Percentiles rank a stretch among this genome's conserved stretches.
phyloP scores from a whole-genome alignment of 2,329 filamentous ascomycete genomes.

The Zalaria sp. region DNA sequence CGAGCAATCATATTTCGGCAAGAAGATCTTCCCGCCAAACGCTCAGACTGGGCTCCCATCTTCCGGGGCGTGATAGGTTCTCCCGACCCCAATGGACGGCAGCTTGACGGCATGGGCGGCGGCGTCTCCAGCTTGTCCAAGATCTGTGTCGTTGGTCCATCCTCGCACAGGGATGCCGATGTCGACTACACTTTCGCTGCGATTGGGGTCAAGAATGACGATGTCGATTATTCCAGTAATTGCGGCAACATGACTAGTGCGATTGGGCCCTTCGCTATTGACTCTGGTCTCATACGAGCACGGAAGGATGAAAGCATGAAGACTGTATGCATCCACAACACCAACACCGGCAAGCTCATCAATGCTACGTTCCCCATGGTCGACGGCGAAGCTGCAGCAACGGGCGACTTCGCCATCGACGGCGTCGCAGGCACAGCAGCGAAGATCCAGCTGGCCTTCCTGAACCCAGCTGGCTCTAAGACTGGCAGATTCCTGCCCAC shows the following conservation, averaged over 20 bases:
- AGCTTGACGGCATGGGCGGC: conserved; percentile 59
- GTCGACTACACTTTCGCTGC: conserved; percentile 61
- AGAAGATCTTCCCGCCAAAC: conserved; percentile 1
- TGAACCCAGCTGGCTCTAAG: conserved; percentile 42
- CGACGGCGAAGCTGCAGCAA: conserved; percentile 28
- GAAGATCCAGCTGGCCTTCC: conserved; percentile 45
- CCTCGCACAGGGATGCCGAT: conserved; percentile 36
- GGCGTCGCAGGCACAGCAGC: conserved; percentile 47
- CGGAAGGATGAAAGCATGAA: conserved; percentile 20
- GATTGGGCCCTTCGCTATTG: conserved; percentile 52
- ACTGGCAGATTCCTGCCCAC: conserved; percentile 50
- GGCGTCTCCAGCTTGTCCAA: conserved; percentile 58
- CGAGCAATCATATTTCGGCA: conserved; percentile 4
- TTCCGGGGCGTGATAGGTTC: conserved; percentile 49
- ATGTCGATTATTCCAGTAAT: conserved; percentile 54
- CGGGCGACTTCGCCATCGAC: conserved; percentile 47
- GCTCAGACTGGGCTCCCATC: conserved; percentile 23
- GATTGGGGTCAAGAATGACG: conserved; percentile 46
- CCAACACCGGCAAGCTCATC: conserved; percentile 55
- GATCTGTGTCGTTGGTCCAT: conserved; percentile 49
- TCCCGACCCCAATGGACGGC: conserved; percentile 52
- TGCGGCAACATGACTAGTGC: conserved; percentile 54
- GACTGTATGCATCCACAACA: conserved; percentile 51
- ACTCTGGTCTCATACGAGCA: conserved; percentile 34
- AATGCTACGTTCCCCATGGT: conserved; percentile 41